A percentile compares a stretch with the other conserved stretches of the same genome.
These are phyloP conservation scores for Epichloe gansuensis DNA, from an alignment of 2,329 filamentous ascomycete species.

Conservation along the genomic window DNA sequence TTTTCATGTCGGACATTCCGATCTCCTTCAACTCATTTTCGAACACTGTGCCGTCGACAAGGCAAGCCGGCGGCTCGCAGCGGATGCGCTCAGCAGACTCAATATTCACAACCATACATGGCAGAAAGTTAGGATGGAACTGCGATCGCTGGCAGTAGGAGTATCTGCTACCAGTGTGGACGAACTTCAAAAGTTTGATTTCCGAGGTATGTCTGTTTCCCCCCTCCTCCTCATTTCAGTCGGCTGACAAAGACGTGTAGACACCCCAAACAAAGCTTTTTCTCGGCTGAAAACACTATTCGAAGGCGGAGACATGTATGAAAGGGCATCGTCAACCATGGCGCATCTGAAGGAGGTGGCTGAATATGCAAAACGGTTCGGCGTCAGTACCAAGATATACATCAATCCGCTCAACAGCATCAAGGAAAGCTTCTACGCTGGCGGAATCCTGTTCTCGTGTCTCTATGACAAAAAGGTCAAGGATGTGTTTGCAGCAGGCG, in stretches of 20 bases:
- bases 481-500: constrained; percentile 85
- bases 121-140: constrained; percentile 69
- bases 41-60: constrained; percentile 73
- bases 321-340: constrained; percentile 63
- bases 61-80: constrained; percentile 56
- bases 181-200: constrained; percentile 83
- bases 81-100: constrained; percentile 75
- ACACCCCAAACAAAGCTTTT: constrained; percentile 44
- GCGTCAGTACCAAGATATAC: constrained; percentile 66
- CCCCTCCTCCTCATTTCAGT: neutral
- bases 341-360: constrained; percentile 71
- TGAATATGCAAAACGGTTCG: constrained; percentile 63
- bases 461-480: constrained; percentile 73
- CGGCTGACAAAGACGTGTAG: constrained; percentile 21
- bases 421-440: constrained; percentile 82
- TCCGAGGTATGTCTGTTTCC: constrained; percentile 46
- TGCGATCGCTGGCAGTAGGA: constrained; percentile 70
- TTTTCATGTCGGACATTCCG: constrained; percentile 82
- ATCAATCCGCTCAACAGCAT: constrained; percentile 76
- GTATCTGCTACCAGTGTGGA: constrained; percentile 83
- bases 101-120: constrained; percentile 73
- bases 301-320: constrained; percentile 53
- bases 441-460: constrained; percentile 82
- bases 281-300: constrained; percentile 47
- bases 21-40: constrained; percentile 77